These are phyloP conservation scores for Amanita inopinata DNA, from an alignment of 768 basidiomycete species.

Conservation along the genomic window DNA sequence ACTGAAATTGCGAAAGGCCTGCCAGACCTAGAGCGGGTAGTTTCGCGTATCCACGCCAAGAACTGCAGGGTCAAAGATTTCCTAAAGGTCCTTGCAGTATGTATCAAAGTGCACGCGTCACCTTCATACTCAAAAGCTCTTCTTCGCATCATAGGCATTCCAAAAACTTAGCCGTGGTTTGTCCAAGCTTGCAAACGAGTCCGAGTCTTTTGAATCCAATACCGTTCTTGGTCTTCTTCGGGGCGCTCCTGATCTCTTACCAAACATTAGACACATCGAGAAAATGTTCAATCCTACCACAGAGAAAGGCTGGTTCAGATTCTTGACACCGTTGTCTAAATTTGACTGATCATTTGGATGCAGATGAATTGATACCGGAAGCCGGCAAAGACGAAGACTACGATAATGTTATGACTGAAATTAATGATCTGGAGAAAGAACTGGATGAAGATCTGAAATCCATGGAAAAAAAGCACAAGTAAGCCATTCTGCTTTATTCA, in stretches of 20 bases:
- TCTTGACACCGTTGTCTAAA: conserved; percentile 3
- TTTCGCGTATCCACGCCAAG: conserved; percentile 92
- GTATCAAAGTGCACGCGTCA: conserved; percentile 9
- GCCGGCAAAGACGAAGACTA: conserved; percentile 83
- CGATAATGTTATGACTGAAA: conserved; percentile 68
- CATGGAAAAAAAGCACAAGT: conserved; percentile 65
- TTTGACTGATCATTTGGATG: conserved; percentile 27
- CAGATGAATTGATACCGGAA: conserved; percentile 66
- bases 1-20: conserved; percentile 66
- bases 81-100: conserved; percentile 67
- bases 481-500: conserved; percentile 10
- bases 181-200: conserved; percentile 45
- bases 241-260: conserved; percentile 69
- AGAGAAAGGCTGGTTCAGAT: conserved; percentile 45
- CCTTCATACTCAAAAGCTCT: not conserved
- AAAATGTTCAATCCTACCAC: conserved; percentile 51
- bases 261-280: conserved; percentile 64
- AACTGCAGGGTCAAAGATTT: conserved; percentile 86
- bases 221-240: conserved; percentile 69
- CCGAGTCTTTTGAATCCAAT: conserved; percentile 68
- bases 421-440: conserved; percentile 56
- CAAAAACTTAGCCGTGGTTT: conserved; percentile 63
- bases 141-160: conserved; percentile 47
- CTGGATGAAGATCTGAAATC: conserved; percentile 61
- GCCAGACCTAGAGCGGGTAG: conserved; percentile 88